Evolutionary conservation across 495 filamentous ascomycete species (phyloP), one percentile per base, ranked within the genome.

Genomic region (Collariella sp.): DNA sequence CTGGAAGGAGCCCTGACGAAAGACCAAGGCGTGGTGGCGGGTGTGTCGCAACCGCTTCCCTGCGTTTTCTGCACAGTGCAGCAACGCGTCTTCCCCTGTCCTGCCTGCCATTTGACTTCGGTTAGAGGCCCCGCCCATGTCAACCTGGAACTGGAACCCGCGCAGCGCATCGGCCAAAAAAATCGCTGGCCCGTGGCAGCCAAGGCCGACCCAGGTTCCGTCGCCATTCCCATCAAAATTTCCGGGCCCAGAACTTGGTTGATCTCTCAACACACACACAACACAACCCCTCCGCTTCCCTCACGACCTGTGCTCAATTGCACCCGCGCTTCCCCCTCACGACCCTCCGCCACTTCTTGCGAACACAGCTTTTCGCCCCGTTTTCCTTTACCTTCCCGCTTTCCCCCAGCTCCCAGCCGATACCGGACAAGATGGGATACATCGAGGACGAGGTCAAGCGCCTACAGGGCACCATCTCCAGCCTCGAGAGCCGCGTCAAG

Each of bases 401-500:
- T 40, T 31, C 42, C 49, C 65, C 59, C 59, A 58, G 52, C 59
- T 51, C 51, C 59, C 59, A 58, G 52, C 59, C 55, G 54, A 62
- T 52, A 56, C 55, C 57, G 55, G 60, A 64, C 65, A 76, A 77
- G 77, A 95, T 95, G 89, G 88, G 88, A 71, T 83, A 85, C 65
- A 84, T 89, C 71, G 84, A 86, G 62, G 83, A 89, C 66, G 85
- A 91, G 61, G 76, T 89, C 62, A 76, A 85, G 66, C 78, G 78
- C 67, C 81, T 95, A 58, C 83, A 87, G 68, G 79, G 87, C 67
- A 75, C 86, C 53, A 85, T 97, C 69, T 70, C 80, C 60, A 83
- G 85, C 78, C 83, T 99, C 54, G 89, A 99, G 74, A 72, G 79
- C 64, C 83, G 89, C 54, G 83, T 97, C 60, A 78, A 82, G 67